Evolutionary conservation across 2,329 filamentous ascomycete genomes (phyloP).

Genomic region (Aurifilum marmelostoma): DNA sequence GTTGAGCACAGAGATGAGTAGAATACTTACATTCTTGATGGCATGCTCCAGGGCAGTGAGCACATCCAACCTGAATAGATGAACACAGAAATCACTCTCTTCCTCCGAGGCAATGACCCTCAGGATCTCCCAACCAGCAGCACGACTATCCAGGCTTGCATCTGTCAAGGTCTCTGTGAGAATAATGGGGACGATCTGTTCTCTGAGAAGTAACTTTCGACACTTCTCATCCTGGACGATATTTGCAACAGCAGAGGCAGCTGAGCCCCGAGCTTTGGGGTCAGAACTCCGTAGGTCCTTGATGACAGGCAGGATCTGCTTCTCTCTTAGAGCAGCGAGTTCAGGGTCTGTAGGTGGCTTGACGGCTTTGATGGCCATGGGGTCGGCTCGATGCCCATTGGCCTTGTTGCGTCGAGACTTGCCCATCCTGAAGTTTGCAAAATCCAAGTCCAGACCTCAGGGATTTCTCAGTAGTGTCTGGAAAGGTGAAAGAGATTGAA

Average conservation of each 20-base stretch:
- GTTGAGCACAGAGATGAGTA: not conserved
- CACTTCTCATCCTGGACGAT: conserved; percentile 64
- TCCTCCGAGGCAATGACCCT: conserved; percentile 64
- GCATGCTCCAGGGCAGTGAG: conserved; percentile 54
- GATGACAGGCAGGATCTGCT: conserved; percentile 66
- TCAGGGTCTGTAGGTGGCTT: conserved; percentile 67
- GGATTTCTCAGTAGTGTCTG: not conserved
- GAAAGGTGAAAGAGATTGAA: no score
- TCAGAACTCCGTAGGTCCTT: conserved; percentile 63
- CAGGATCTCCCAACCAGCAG: conserved; percentile 70
- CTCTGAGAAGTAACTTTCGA: conserved; percentile 66
- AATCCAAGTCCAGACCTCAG: not conserved
- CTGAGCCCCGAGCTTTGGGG: conserved; percentile 60
- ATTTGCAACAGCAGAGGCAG: conserved; percentile 63
- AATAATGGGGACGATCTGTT: conserved; percentile 66
- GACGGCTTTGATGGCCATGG: conserved; percentile 55
- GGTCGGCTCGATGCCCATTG: conserved; percentile 55
- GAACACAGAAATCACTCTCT: conserved; percentile 68
- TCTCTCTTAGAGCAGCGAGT: conserved; percentile 64
- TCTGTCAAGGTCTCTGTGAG: conserved; percentile 68
- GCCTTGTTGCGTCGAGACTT: conserved; percentile 61
- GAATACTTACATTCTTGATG: conserved; percentile 21
- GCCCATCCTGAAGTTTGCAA: conserved; percentile 50
- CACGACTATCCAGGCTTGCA: conserved; percentile 62
- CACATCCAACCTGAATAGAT: conserved; percentile 65